Base-by-base conservation (phyloP, 2,329 filamentous ascomycete species). In the Monosporascus sp. region DNA sequence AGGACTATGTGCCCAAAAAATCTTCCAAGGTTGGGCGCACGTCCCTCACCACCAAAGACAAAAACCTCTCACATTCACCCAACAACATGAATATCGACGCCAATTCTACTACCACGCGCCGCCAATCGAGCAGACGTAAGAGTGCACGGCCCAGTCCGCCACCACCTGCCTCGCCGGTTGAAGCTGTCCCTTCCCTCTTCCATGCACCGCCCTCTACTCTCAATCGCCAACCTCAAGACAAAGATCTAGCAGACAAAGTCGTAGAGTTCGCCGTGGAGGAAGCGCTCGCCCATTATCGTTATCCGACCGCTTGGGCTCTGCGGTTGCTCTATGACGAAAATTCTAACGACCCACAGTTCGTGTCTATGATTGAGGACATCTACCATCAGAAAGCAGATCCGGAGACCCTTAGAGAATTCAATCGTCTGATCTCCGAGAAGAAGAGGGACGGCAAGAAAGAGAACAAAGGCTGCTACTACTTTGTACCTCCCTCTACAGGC, bases 301-400 rank as follows among this genome's bases (percentile, higher is more conserved):
- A 82, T 64, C 80, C 81, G 51, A 85, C 82, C 8, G 83, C 83
- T 2, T 85, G 77, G 72, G 82, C 83, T 43, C 71, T 86, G 54
- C 75, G 81, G 50, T 77, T 75, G 15, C 72, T 85, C 55, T 85
- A 83, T 65, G 81, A 85, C 58, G 80, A 85, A 62, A 75, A 78
- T 55, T 72, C 73, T 45, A 65, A 70, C 39, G 74, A 84, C 58
- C 67, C 73, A 17, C 69, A 70, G 37, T 82, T 84, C 60, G 70
- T 85, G 53, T 68, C 72, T 56, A 77, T 85, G 73, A 69, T 85
- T 46, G 78, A 82, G 65, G 75, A 79, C 55, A 73, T 85, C 45
- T 84, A 78, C 65, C 72, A 74, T 58, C 80, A 83, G 62, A 79
- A 75, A 18, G 81, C 82, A n/a, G 77, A 79, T 57, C 62, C 68